These are phyloP conservation scores for Aspergillus diversus DNA, from an alignment of 495 filamentous ascomycete genomes.

Conservation along the genomic window DNA sequence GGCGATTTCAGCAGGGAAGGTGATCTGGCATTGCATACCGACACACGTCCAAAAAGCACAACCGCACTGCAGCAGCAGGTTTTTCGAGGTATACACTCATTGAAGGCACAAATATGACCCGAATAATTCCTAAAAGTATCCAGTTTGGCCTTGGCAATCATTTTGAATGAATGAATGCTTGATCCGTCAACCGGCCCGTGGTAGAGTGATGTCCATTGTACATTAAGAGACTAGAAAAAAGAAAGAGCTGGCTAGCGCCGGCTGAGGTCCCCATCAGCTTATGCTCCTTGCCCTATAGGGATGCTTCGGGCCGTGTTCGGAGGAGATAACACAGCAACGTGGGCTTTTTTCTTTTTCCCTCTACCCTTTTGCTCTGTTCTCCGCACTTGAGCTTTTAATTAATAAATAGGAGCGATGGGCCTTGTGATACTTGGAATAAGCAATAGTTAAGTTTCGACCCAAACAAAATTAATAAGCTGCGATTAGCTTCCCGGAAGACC, in stretches of 20 bases:
- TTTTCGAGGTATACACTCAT: too few species aligned
- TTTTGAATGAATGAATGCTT: constrained; percentile 20
- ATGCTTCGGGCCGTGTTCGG: constrained; percentile 11
- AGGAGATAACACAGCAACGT: neutral
- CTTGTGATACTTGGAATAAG: too few species aligned
- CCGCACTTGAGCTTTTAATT: constrained; percentile 3
- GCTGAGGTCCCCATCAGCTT: neutral
- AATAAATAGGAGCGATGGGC: too few species aligned
- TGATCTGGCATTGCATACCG: neutral
- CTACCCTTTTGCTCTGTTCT: neutral
- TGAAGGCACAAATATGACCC: neutral
- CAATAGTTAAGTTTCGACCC: too few species aligned
- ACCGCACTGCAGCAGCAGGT: too few species aligned
- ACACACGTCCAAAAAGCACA: neutral
- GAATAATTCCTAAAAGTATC: neutral
- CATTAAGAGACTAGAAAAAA: neutral
- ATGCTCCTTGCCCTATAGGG: constrained; percentile 26
- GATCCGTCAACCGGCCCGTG: constrained; percentile 12
- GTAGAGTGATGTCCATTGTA: neutral
- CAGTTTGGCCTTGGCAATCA: constrained; percentile 16
- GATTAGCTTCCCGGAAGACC: too few species aligned
- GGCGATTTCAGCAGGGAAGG: neutral
- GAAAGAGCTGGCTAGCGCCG: neutral
- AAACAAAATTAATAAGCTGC: too few species aligned
- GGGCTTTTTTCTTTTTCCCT: constrained; percentile 1